Evolutionary conservation across 2,329 filamentous ascomycete species (phyloP).

Genomic region (Aaosphaeria pasadenensis): DNA sequence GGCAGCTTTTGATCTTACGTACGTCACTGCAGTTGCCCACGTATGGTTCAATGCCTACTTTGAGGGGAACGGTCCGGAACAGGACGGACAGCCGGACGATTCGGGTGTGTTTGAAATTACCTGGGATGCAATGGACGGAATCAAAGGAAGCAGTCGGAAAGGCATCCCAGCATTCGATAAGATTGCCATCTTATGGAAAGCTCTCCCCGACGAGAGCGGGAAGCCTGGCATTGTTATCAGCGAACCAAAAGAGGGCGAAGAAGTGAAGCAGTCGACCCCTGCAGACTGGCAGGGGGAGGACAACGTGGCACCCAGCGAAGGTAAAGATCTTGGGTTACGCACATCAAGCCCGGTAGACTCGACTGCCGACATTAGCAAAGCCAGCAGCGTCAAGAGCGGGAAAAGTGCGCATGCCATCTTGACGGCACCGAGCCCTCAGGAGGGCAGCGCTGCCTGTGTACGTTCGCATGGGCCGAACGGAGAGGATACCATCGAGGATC

Average conservation of each 20-base stretch:
- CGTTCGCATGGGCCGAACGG: constrained; percentile 37
- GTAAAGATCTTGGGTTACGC: constrained; percentile 67
- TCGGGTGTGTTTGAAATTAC: constrained; percentile 69
- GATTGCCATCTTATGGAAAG: constrained; percentile 80
- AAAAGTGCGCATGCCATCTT: constrained; percentile 37
- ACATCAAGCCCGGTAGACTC: constrained; percentile 55
- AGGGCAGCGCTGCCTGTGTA: constrained; percentile 38
- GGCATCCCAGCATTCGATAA: constrained; percentile 79
- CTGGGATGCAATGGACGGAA: constrained; percentile 86
- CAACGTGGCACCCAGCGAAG: constrained; percentile 41
- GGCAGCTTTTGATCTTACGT: constrained; percentile 70
- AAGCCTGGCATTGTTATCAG: constrained; percentile 50
- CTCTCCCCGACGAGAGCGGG: constrained; percentile 31
- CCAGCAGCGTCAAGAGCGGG: constrained; percentile 62
- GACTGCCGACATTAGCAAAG: constrained; percentile 67
- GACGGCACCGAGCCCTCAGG: constrained; percentile 25
- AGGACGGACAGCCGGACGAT: constrained; percentile 61
- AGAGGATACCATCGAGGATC: constrained; percentile 27
- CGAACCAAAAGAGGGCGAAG: constrained; percentile 65
- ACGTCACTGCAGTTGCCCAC: constrained; percentile 90
- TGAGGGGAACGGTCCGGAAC: constrained; percentile 74
- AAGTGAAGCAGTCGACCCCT: constrained; percentile 65
- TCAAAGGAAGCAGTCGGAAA: constrained; percentile 83
- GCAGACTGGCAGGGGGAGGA: constrained; percentile 71
- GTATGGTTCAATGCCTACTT: constrained; percentile 98